These are phyloP conservation scores for Periconia sp. DNA, from an alignment of 2,329 filamentous ascomycete species.

Conservation along the genomic window DNA sequence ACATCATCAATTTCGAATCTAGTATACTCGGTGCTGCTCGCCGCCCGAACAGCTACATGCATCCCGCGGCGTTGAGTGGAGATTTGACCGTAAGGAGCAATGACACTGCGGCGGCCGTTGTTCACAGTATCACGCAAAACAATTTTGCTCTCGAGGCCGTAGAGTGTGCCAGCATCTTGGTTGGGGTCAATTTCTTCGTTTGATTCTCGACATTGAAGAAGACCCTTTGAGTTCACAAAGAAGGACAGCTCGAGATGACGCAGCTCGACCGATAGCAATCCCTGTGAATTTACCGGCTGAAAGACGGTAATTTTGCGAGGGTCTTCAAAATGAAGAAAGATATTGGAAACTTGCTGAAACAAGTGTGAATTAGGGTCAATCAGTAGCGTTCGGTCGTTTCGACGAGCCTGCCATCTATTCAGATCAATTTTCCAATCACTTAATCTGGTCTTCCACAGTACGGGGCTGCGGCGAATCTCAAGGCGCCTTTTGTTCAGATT, in stretches of 20 bases:
- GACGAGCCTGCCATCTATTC: no score
- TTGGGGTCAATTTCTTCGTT: conserved; percentile 51
- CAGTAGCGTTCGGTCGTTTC: no score
- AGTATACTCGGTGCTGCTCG: conserved; percentile 50
- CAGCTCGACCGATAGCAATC: conserved; percentile 51
- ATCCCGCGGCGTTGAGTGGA: no score
- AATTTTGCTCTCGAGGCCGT: conserved; percentile 62
- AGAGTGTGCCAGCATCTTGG: conserved; percentile 64
- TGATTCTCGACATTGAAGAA: conserved; percentile 55
- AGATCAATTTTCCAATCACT: conserved; percentile 48
- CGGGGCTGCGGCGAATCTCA: conserved; percentile 55
- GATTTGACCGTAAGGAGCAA: conserved; percentile 59
- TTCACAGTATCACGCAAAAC: conserved; percentile 54
- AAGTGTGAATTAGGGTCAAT: conserved; percentile 58
- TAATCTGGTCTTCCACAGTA: conserved; percentile 43
- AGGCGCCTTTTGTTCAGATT: conserved; percentile 50
- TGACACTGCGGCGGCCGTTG: conserved; percentile 49
- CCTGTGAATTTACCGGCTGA: conserved; percentile 45
- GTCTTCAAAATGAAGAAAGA: conserved; percentile 57
- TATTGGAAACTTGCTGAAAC: no score
- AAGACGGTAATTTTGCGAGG: conserved; percentile 48
- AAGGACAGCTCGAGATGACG: conserved; percentile 58
- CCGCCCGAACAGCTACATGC: conserved; percentile 24
- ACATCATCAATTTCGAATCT: conserved; percentile 58
- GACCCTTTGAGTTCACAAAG: conserved; percentile 45